Evolutionary conservation across 345 rosid genomes (phyloP).

Genomic region (Cochlearia excelsa): DNA sequence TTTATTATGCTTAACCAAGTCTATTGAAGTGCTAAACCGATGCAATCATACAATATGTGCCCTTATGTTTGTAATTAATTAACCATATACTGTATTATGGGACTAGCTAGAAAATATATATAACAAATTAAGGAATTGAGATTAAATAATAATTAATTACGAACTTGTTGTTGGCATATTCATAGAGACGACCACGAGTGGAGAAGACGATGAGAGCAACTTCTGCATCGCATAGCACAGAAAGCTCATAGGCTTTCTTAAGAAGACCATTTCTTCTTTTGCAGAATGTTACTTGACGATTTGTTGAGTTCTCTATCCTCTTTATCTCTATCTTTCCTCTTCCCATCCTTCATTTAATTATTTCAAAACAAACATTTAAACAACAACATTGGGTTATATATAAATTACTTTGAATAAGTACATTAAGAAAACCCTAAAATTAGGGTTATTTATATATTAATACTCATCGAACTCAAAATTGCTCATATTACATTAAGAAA

Average conservation of each 20-base stretch:
- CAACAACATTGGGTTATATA: no score
- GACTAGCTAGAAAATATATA: no score
- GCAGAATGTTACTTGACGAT: slow-evolving; percentile 93
- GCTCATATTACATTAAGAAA: background rate
- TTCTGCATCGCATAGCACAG: no score
- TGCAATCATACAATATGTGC: no score
- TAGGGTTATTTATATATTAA: slow-evolving; percentile 26
- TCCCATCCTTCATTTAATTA: slow-evolving; percentile 51
- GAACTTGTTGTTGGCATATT: slow-evolving; percentile 87
- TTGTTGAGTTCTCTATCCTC: slow-evolving; percentile 68
- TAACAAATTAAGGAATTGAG: no score
- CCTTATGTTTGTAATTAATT: no score
- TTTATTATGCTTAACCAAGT: no score
- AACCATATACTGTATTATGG: no score
- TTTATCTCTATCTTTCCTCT: slow-evolving; percentile 67
- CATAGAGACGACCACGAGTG: slow-evolving; percentile 92
- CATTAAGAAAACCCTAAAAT: slow-evolving; percentile 22
- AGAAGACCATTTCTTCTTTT: slow-evolving; percentile 75
- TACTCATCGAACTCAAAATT: slow-evolving; percentile 4
- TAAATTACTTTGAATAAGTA: no score
- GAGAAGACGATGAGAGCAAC: slow-evolving; percentile 89
- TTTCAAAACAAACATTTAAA: background rate
- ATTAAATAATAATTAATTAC: no score
- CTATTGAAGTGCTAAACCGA: no score
- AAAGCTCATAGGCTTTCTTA: no score